Base-by-base conservation (phyloP, 352 stramenopile genomes). In the Hyaloperonospora brassicae region DNA sequence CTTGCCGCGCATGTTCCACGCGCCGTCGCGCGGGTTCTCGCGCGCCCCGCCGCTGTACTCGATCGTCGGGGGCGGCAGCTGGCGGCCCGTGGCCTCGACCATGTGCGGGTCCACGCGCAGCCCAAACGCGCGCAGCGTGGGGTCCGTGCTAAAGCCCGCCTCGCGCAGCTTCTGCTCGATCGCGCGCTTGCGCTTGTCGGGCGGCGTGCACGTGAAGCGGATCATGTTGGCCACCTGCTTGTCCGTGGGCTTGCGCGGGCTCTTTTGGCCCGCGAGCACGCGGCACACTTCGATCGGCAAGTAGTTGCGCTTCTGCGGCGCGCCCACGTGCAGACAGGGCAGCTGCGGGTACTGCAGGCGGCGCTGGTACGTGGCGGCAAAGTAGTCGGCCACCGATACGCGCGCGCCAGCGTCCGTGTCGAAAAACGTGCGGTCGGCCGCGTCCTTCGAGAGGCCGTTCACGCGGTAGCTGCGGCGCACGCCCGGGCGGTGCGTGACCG, bases 151-250 rank as follows among this genome's bases (percentile, higher is more conserved):
- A 30, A 90, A 90, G 2, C 70, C 62, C 1, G 79, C 79, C 23
- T 84, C 75, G 1, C 52, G 63, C 47, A 90, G 70, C 43, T 81
- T 79, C 44, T 69, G 43, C 47, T 87, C 76, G 38, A 90, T 87
- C 21, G 72, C 50, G 9, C 54, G 61, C 57, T 86, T 86, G 35
- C 79, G 76, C 8, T 82, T 55, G 17, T 82, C 57, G 1, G 79
- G 79, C 2, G 59, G 59, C n/a, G 67, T 87, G 40, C 64, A 75
- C 22, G 79, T 85, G 44, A 87, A 83, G 0, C 55, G 46, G 38
- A 93, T 95, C 76, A 95, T 91, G 38, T 91, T 86, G 17, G 79
- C 73, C 9, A 88, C 85, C 27, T 95, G 80, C 22, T 70, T 82
- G 52, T 93, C 83, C 14, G 75, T 89, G 3, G 63, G 68, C 59